Evolutionary conservation across 164 flowering plant genomes (phyloP).

Genomic region (grape (Vitis vinifera)): DNA sequence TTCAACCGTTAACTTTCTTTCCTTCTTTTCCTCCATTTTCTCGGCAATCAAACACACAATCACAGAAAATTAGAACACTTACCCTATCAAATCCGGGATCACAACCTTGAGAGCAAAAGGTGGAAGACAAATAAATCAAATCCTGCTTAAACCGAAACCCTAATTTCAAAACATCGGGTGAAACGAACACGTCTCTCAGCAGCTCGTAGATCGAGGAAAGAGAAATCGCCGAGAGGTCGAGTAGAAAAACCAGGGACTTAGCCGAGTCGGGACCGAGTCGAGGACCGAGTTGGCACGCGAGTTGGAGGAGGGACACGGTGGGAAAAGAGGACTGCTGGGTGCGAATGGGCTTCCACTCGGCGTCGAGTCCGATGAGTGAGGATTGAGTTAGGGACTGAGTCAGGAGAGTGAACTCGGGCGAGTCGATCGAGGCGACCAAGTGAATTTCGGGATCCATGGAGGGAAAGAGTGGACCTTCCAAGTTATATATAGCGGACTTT

Average conservation of each 20-base stretch:
- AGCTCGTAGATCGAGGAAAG: constrained; percentile 51
- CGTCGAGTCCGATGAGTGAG: constrained; percentile 74
- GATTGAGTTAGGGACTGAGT: constrained; percentile 51
- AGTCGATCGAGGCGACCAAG: constrained; percentile 54
- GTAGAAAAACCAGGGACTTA: constrained; percentile 47
- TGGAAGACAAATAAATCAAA: constrained; percentile 71
- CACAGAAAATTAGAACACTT: constrained; percentile 3
- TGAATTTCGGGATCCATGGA: constrained; percentile 34
- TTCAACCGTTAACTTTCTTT: too few species aligned
- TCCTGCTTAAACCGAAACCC: constrained; percentile 93
- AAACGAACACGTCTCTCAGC: constrained; percentile 56
- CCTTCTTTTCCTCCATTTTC: neutral
- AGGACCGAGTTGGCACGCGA: constrained; percentile 61
- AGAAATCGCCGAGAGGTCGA: constrained; percentile 55
- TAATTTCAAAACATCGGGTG: constrained; percentile 64
- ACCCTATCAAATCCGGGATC: constrained; percentile 74
- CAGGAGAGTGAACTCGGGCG: constrained; percentile 67
- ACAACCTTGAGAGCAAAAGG: constrained; percentile 62
- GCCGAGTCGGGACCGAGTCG: constrained; percentile 17
- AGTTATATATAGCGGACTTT: neutral
- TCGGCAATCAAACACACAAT: neutral
- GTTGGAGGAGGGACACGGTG: constrained; percentile 74
- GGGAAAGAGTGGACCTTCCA: too few species aligned
- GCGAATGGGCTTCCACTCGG: constrained; percentile 88
- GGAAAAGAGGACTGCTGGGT: constrained; percentile 48